Evolutionary conservation across 306 rosid species (phyloP).

Genomic region (Alnus glutinosa): DNA sequence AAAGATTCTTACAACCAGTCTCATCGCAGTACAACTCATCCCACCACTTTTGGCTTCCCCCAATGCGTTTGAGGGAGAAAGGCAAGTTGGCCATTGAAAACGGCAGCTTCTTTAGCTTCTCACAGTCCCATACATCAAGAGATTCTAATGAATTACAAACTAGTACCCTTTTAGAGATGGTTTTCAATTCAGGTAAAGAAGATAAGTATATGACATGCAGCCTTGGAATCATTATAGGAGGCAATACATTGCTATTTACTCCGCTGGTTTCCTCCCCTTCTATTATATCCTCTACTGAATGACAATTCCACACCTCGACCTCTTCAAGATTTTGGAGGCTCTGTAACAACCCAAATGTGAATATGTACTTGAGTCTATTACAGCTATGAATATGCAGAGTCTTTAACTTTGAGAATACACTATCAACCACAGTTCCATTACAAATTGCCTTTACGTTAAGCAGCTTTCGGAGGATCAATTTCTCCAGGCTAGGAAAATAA

Average conservation of each 20-base stretch:
- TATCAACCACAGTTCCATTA: neutral
- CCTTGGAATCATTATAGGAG: constrained; percentile 2
- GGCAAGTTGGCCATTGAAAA: constrained; percentile 5
- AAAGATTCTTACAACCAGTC: constrained; percentile 1
- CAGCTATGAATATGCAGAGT: constrained; percentile 12
- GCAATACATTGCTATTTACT: neutral
- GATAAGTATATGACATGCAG: neutral
- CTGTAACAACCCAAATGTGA: neutral
- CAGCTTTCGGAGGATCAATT: constrained; percentile 1
- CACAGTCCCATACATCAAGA: constrained; percentile 21
- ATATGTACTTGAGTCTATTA: constrained; percentile 12
- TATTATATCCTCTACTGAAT: constrained; percentile 12
- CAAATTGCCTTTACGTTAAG: constrained; percentile 10
- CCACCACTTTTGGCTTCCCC: constrained; percentile 23
- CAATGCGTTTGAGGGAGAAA: neutral
- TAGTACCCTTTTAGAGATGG: constrained; percentile 2
- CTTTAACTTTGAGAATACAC: constrained; percentile 5
- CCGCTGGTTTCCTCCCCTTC: constrained; percentile 4
- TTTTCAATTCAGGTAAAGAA: constrained; percentile 13
- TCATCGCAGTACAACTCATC: constrained; percentile 9
- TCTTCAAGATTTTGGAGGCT: constrained; percentile 23
- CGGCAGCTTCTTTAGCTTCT: constrained; percentile 13
- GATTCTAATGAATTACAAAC: constrained; percentile 7
- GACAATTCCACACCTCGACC: constrained; percentile 17
- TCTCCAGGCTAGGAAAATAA: constrained; percentile 11